Evolutionary conservation across 2,329 filamentous ascomycete species (phyloP).

Genomic region (Diaporthe eres): DNA sequence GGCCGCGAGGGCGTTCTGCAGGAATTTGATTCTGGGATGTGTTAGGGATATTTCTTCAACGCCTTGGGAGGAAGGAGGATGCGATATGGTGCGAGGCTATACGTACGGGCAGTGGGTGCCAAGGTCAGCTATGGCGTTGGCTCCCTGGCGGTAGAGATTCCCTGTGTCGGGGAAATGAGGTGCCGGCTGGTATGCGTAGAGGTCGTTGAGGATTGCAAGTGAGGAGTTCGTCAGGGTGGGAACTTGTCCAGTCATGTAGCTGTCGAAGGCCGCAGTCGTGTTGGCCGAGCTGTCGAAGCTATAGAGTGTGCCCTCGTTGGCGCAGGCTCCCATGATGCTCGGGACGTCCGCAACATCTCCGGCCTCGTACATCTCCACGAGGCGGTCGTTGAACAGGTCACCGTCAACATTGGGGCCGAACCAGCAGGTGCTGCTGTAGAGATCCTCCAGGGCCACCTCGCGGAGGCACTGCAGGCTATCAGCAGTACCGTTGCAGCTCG

Average conservation of each 20-base stretch:
- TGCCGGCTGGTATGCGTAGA: conserved; percentile 22
- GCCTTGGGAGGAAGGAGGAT: neutral
- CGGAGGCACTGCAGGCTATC: conserved; percentile 18
- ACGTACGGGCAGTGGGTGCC: conserved; percentile 24
- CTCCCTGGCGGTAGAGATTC: conserved; percentile 20
- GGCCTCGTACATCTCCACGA: conserved; percentile 27
- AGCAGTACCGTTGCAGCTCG: conserved; percentile 4
- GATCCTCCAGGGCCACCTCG: neutral
- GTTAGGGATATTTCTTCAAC: neutral
- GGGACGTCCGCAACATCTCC: conserved; percentile 5
- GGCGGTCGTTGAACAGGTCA: conserved; percentile 14
- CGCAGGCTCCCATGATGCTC: conserved; percentile 29
- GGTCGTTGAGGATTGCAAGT: conserved; percentile 11
- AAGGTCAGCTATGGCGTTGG: conserved; percentile 24
- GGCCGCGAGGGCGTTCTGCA: conserved; percentile 24
- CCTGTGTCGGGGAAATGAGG: neutral
- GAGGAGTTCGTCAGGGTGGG: conserved; percentile 23
- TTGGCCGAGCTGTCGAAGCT: conserved; percentile 32
- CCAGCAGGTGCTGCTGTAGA: conserved; percentile 27
- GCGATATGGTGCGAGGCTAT: neutral
- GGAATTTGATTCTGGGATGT: conserved; percentile 5
- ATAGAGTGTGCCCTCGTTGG: conserved; percentile 28
- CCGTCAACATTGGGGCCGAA: conserved; percentile 23
- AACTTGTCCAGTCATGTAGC: conserved; percentile 11
- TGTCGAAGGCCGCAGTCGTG: neutral